These are phyloP conservation scores for Plasmodium relictum DNA, from an alignment of 169 alveolate genomes.

Conservation along the genomic window DNA sequence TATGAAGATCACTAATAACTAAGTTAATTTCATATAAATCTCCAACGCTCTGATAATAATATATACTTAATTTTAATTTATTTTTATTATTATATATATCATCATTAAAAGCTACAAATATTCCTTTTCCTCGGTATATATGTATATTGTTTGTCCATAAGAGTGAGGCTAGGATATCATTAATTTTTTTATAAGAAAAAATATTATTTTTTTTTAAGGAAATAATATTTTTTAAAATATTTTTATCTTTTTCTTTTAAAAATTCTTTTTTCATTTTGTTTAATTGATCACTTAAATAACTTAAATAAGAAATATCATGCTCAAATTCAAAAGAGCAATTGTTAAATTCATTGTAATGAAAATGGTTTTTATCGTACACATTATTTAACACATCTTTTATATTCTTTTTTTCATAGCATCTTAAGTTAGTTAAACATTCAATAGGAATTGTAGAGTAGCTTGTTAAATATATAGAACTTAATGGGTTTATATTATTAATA, in stretches of 20 bases:
- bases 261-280: conserved; percentile 26
- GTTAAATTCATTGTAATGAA: conserved; percentile 51
- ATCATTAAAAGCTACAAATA: conserved; percentile 74
- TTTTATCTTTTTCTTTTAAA: conserved; percentile 12
- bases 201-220: conserved; percentile 33
- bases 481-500: conserved; percentile 50
- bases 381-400: conserved; percentile 31
- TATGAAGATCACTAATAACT: conserved; percentile 51
- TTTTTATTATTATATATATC: conserved; percentile 43
- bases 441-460: conserved; percentile 45
- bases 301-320: conserved; percentile 25
- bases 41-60: conserved; percentile 77
- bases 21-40: conserved; percentile 60
- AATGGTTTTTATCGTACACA: neutral
- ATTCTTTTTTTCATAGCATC: conserved; percentile 75
- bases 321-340: conserved; percentile 31
- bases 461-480: conserved; percentile 38
- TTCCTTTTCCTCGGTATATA: conserved; percentile 72
- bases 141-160: conserved; percentile 39
- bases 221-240: conserved; percentile 33
- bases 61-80: conserved; percentile 54
- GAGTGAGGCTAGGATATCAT: conserved; percentile 40
- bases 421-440: conserved; percentile 55
- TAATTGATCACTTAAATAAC: conserved; percentile 32
- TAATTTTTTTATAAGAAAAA: conserved; percentile 73